Evolutionary conservation across 1,284 basidiomycete species (phyloP).

Genomic region (Schizophyllum amplum): DNA sequence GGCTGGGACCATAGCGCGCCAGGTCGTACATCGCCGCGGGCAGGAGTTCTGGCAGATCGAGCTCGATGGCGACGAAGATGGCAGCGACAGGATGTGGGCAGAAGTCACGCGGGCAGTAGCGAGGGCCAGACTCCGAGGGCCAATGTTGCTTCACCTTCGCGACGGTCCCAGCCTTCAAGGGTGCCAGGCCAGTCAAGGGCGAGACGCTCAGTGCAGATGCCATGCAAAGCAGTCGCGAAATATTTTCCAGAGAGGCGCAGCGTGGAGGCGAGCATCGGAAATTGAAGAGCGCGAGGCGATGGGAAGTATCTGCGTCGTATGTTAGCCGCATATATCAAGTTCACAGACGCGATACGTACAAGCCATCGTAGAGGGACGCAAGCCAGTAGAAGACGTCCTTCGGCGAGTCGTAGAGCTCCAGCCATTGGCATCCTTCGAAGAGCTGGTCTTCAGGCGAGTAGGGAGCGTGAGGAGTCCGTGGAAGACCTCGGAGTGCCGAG

Average conservation of each 20-base stretch:
- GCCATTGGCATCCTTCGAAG: conserved; percentile 40
- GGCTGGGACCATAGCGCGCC: conserved; percentile 60
- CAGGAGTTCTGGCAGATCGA: conserved; percentile 45
- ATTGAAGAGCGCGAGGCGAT: conserved; percentile 39
- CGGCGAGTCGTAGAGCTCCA: conserved; percentile 48
- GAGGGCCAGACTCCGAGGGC: conserved; percentile 27
- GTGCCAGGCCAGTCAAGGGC: conserved; percentile 54
- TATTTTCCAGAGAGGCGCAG: conserved; percentile 66
- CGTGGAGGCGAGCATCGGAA: conserved; percentile 46
- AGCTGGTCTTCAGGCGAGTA: conserved; percentile 32
- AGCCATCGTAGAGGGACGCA: conserved; percentile 45
- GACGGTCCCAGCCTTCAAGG: conserved; percentile 53
- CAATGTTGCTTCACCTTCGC: conserved; percentile 43
- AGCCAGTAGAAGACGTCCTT: conserved; percentile 53
- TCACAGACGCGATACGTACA: no score
- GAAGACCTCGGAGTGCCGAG: conserved; percentile 67
- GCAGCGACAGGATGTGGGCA: conserved; percentile 52
- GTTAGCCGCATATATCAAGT: neutral
- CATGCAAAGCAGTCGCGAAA: conserved; percentile 50
- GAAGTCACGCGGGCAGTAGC: conserved; percentile 38
- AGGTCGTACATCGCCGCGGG: conserved; percentile 67
- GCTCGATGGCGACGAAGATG: conserved; percentile 59
- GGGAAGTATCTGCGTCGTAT: conserved; percentile 27
- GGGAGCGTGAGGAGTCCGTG: conserved; percentile 54
- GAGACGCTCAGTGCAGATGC: conserved; percentile 48